Percentiles rank a stretch among this genome's conserved stretches.
phyloP scores from a whole-genome alignment of 139 green algal species.

The Tetraselmis striata region DNA sequence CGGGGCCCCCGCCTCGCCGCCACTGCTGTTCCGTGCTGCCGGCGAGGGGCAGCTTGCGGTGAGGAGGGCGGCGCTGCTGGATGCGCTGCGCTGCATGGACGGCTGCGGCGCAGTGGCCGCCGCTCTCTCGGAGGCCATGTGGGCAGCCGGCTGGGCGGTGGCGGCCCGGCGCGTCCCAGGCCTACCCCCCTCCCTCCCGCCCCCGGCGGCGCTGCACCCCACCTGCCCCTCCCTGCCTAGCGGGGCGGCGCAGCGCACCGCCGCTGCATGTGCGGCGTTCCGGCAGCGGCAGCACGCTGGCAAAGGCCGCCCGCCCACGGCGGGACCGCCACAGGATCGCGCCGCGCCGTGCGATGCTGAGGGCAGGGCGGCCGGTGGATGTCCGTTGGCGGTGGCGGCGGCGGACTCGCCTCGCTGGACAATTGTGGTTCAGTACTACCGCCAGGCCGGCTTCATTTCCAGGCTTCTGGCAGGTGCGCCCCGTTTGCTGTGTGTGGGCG shows the following conservation, averaged over 20 bases:
- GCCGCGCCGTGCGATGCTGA: too few relatives aligned
- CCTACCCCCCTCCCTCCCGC: background rate
- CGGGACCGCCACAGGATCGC: too few relatives aligned
- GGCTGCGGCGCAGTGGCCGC: background rate
- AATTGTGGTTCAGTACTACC: background rate
- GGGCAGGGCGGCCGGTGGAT: too few relatives aligned
- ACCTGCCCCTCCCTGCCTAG: background rate
- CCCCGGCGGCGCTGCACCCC: background rate
- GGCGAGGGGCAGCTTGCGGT: background rate
- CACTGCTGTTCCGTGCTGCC: too few relatives aligned
- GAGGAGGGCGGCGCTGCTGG: background rate
- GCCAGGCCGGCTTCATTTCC: background rate
- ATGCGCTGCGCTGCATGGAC: background rate
- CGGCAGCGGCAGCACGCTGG: too few relatives aligned
- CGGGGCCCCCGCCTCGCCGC: too few relatives aligned
- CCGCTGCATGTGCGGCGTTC: too few relatives aligned
- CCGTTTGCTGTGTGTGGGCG: too few relatives aligned
- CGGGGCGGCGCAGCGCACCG: background rate
- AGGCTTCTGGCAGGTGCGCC: background rate
- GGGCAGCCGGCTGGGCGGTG: background rate
- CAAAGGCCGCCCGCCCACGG: too few relatives aligned
- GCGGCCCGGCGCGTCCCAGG: background rate
- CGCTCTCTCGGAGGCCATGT: background rate
- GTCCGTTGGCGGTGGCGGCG: too few relatives aligned
- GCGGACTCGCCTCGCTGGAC: background rate